These are phyloP conservation scores for Aureobasidium sp. DNA, from an alignment of 2,329 filamentous ascomycete species.

Conservation along the genomic window DNA sequence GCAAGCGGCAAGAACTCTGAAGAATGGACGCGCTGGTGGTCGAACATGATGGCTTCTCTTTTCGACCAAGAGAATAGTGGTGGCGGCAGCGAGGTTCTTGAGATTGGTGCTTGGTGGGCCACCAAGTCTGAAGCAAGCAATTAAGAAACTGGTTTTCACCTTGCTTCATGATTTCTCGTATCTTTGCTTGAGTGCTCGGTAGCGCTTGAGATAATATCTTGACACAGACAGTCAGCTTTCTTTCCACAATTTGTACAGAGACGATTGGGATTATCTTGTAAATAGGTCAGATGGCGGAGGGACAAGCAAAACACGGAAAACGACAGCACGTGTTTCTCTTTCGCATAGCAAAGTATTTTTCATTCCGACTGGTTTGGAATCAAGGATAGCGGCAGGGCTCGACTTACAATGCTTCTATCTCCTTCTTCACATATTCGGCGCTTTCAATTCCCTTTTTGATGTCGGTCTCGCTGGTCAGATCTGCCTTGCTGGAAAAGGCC, in stretches of 20 bases:
- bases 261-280: not conserved
- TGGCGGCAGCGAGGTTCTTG: slow-evolving; percentile 76
- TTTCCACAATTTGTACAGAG: not conserved
- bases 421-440: slow-evolving; percentile 88
- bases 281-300: not conserved
- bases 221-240: slow-evolving; percentile 11
- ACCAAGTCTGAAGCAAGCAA: slow-evolving; percentile 35
- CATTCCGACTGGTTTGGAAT: slow-evolving; percentile 10
- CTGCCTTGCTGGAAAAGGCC: slow-evolving; percentile 72
- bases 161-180: slow-evolving; percentile 43
- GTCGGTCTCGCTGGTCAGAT: slow-evolving; percentile 62
- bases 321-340: not conserved
- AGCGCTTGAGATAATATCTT: slow-evolving; percentile 88
- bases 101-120: slow-evolving; percentile 60
- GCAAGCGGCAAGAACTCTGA: slow-evolving; percentile 80
- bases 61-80: slow-evolving; percentile 66
- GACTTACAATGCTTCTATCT: slow-evolving; percentile 85
- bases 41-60: slow-evolving; percentile 78
- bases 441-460: slow-evolving; percentile 69
- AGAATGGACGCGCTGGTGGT: slow-evolving; percentile 87
- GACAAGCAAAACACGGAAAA: not conserved
- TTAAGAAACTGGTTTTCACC: not conserved
- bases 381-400: not conserved
- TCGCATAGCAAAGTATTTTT: not conserved
- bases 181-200: slow-evolving; percentile 74